Conservation (phyloP, 169 alveolate genomes). For the Perkinsus olseni region DNA sequence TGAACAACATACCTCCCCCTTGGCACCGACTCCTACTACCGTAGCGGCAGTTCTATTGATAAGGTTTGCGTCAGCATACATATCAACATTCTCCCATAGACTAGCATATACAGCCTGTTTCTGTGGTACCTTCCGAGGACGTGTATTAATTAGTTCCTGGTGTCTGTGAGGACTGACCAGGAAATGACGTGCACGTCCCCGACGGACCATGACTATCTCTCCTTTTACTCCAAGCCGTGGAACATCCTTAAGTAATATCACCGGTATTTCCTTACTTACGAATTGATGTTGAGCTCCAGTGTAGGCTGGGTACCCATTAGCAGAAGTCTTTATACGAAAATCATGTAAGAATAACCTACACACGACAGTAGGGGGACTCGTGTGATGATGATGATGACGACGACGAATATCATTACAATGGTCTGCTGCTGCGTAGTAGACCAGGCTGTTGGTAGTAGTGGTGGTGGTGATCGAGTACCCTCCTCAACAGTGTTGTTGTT, state of each 20-base stretch:
- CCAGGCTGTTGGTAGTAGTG: not conserved
- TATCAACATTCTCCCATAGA: slow-evolving; percentile 9
- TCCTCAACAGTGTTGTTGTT: too few species aligned
- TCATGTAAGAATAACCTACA: not conserved
- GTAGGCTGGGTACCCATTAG: slow-evolving; percentile 4
- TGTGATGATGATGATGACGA: not conserved
- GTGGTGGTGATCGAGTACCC: not conserved
- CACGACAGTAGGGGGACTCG: not conserved
- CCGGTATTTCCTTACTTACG: slow-evolving; percentile 11
- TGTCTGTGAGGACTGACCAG: not conserved
- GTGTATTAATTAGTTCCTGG: not conserved
- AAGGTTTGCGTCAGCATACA: slow-evolving; percentile 4
- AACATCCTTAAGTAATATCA: not conserved
- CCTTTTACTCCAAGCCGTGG: slow-evolving; percentile 5
- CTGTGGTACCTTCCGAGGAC: not conserved
- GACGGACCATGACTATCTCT: slow-evolving; percentile 8
- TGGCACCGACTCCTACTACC: not conserved
- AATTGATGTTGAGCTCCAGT: not conserved
- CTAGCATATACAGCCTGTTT: not conserved
- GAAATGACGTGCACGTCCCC: not conserved
- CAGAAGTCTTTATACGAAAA: not conserved
- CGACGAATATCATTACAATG: not conserved
- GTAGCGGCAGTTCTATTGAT: not conserved
- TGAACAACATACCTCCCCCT: not conserved
- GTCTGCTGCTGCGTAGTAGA: not conserved